Base-by-base conservation (phyloP, 2,329 filamentous ascomycete species). In the Exserohilum rostratum region DNA sequence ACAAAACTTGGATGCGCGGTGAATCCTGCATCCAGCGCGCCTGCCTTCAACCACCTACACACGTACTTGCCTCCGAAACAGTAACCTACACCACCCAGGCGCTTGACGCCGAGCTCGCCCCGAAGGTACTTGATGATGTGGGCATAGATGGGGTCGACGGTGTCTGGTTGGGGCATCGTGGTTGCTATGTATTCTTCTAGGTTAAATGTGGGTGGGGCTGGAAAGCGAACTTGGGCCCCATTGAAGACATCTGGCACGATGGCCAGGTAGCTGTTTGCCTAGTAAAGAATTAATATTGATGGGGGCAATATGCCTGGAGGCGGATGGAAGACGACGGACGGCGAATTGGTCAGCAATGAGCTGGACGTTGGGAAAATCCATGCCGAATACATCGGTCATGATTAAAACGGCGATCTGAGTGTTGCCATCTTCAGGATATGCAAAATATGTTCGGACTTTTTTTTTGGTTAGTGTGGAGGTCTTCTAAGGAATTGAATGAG, bases 1-100 rank as follows among this genome's bases (percentile, higher is more conserved):
- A 95, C 85, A 64, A 92, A 92, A 22, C 86, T 90, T 0, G 91
- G 91, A 75, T 95, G 91, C 1, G 90, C 91, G 15, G 85, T 76
- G 76, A 83, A 95, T 34, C 89, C 90, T 48, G 84, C 89, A 49
- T 90, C 82, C 61, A 93, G 78, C 13, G 13, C 85, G 55, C 79
- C 68, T 38, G 78, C 57, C 39, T 76, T 80, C 22, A 85, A 82
- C 79, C 87, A 89, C 37, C 91, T 86, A 48, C 83, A 82, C 47
- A 83, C 80, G 60, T 83, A 84, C 61, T 83, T 84, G 3, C 76
- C 82, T 33, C 90, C 89, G 62, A 91, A 90, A 76, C 90, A 92
- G 76, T 91, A 91, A 0, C 89, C 89, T 0, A 87, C 83, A 12
- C 80, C 83, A 1, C 84, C 89, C 31, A 92, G 76, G 60, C 82